Evolutionary conservation across 228 moss, liverwort and hornwort species (phyloP).

Genomic region (Sphagnum fallax): DNA sequence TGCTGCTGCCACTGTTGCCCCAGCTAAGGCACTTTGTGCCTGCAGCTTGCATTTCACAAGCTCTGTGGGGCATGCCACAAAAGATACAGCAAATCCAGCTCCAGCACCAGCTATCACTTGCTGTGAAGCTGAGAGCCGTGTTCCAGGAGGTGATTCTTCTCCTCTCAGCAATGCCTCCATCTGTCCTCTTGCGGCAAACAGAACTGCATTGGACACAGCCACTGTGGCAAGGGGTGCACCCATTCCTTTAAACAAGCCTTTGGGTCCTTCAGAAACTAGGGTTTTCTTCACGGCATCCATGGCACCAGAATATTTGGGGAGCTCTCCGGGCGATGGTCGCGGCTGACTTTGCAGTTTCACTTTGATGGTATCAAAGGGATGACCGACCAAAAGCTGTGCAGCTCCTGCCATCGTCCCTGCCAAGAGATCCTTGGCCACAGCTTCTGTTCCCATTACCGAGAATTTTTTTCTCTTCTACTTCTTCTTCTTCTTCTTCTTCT

Average conservation of each 20-base stretch:
- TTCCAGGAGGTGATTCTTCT: constrained; percentile 12
- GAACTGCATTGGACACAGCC: constrained; percentile 59
- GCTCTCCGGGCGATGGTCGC: constrained; percentile 37
- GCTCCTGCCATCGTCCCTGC: constrained; percentile 62
- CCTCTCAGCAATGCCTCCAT: constrained; percentile 41
- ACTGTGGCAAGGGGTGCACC: constrained; percentile 64
- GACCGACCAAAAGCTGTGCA: constrained; percentile 60
- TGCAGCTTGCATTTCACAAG: constrained; percentile 60
- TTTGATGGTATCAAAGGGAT: constrained; percentile 70
- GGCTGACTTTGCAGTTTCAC: constrained; percentile 71
- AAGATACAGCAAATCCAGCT: constrained; percentile 58
- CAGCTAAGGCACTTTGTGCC: constrained; percentile 47
- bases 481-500: not conserved
- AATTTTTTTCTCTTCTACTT: not conserved
- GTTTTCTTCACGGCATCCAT: constrained; percentile 58
- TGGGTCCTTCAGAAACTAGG: constrained; percentile 33
- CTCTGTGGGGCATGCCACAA: constrained; percentile 66
- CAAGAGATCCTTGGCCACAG: constrained; percentile 51
- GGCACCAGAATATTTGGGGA: constrained; percentile 48
- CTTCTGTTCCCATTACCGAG: constrained; percentile 17
- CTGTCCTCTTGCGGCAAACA: constrained; percentile 53
- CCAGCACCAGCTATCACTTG: constrained; percentile 41
- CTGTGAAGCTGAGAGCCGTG: constrained; percentile 25
- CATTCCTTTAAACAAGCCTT: constrained; percentile 66
- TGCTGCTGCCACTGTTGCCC: constrained; percentile 17